phyloP scores from a whole-genome alignment of 1,284 basidiomycete species.

The Somion occarium region DNA sequence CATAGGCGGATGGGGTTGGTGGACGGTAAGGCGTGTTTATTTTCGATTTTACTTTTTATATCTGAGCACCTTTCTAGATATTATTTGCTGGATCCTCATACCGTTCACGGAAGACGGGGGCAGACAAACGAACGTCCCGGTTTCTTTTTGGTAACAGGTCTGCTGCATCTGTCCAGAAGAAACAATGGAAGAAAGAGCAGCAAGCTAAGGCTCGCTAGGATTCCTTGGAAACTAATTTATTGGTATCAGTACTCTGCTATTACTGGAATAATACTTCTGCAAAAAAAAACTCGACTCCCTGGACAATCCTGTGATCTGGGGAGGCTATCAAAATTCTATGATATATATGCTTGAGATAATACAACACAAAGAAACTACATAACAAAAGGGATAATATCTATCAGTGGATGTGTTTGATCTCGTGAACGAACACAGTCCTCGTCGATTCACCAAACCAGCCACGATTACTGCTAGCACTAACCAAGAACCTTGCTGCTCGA shows the following conservation, averaged over 20 bases:
- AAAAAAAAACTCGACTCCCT: no score
- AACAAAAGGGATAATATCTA: background rate
- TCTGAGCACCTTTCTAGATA: slow-evolving; percentile 36
- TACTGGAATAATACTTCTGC: background rate
- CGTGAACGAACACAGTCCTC: slow-evolving; percentile 84
- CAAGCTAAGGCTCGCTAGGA: background rate
- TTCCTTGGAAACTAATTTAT: background rate
- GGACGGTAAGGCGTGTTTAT: slow-evolving; percentile 49
- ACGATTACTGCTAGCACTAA: slow-evolving; percentile 90
- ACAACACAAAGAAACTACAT: background rate
- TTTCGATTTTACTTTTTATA: background rate
- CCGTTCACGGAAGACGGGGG: slow-evolving; percentile 67
- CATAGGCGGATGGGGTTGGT: slow-evolving; percentile 64
- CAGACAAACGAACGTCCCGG: slow-evolving; percentile 73
- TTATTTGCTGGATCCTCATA: slow-evolving; percentile 54
- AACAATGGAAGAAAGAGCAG: slow-evolving; percentile 48
- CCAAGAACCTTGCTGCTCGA: slow-evolving; percentile 78
- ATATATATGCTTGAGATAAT: background rate
- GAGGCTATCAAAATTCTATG: background rate
- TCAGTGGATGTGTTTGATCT: slow-evolving; percentile 59
- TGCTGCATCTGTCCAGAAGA: slow-evolving; percentile 69
- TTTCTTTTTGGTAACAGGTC: slow-evolving; percentile 75
- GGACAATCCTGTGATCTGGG: no score
- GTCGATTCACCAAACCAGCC: slow-evolving; percentile 94
- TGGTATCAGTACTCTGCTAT: background rate